phyloP scores from a whole-genome alignment of 108 stramenopile species.

The Fragilaria radians region DNA sequence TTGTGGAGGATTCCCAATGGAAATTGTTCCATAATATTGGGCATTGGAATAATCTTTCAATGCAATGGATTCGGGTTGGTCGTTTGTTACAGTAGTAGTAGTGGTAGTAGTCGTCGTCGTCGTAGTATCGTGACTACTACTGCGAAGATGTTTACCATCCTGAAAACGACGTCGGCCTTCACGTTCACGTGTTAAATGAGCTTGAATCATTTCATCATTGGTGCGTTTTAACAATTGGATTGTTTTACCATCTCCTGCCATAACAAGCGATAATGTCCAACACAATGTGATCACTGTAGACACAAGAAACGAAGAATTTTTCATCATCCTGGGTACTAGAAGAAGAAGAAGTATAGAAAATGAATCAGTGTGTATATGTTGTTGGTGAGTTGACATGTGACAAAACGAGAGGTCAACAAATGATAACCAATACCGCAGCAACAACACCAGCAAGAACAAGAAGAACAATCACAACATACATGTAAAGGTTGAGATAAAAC shows the following conservation, averaged over 20 bases:
- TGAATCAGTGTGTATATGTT: not conserved
- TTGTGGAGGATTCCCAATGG: constrained; percentile 81
- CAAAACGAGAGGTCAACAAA: not conserved
- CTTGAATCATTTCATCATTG: constrained; percentile 57
- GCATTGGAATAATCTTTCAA: constrained; percentile 89
- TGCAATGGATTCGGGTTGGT: constrained; percentile 51
- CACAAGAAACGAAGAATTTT: too few species aligned
- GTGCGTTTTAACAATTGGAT: constrained; percentile 40
- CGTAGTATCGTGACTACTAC: constrained; percentile 17
- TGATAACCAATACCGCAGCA: not conserved
- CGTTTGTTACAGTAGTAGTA: too few species aligned
- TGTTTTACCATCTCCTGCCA: not conserved
- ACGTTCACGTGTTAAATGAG: constrained; percentile 59
- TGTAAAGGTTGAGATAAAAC: too few species aligned
- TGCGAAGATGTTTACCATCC: not conserved
- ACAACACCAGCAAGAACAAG: too few species aligned
- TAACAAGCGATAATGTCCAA: not conserved
- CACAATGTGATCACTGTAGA: too few species aligned
- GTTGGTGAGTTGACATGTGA: not conserved
- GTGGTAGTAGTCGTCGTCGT: too few species aligned
- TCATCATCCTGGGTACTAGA: too few species aligned
- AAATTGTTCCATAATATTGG: constrained; percentile 68
- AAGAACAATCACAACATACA: too few species aligned
- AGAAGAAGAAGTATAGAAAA: too few species aligned
- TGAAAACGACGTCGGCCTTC: constrained; percentile 30